phyloP scores from a whole-genome alignment of 768 basidiomycete species.

The Pisolithus marmoratus region DNA sequence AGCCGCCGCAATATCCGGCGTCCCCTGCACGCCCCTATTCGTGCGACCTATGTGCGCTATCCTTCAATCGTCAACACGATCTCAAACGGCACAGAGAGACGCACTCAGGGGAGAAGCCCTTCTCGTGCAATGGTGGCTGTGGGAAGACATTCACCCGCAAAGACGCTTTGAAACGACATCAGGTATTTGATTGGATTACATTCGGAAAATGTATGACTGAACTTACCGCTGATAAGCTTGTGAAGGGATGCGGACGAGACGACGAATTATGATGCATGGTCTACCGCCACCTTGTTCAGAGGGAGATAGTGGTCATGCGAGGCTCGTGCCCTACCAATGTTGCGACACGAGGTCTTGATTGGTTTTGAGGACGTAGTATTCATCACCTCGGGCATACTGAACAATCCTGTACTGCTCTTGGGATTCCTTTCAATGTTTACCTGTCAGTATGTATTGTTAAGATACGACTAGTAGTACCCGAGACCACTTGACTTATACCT shows the following conservation, averaged over 20 bases:
- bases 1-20: conserved; percentile 44
- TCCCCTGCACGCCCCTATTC: conserved; percentile 59
- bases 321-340: conserved; percentile 4
- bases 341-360: conserved; percentile 1
- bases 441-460: conserved; percentile 21
- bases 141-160: conserved; percentile 86
- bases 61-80: conserved; percentile 84
- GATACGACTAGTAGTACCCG: conserved; percentile 20
- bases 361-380: conserved; percentile 1
- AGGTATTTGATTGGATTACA: conserved; percentile 39
- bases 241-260: conserved; percentile 72
- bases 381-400: conserved; percentile 17
- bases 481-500: conserved; percentile 10
- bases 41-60: conserved; percentile 70
- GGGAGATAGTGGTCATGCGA: conserved; percentile 9
- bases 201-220: neutral
- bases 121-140: conserved; percentile 76
- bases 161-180: conserved; percentile 81
- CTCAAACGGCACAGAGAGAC: conserved; percentile 80
- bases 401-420: conserved; percentile 18
- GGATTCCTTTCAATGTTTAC: conserved; percentile 8
- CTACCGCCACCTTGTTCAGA: conserved; percentile 16
- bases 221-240: conserved; percentile 43
- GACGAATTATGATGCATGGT: conserved; percentile 35
- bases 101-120: conserved; percentile 82